Percentiles rank a stretch among this genome's conserved stretches.
phyloP scores from a whole-genome alignment of 2,329 filamentous ascomycete genomes.

The Colletotrichum orchidophilum region DNA sequence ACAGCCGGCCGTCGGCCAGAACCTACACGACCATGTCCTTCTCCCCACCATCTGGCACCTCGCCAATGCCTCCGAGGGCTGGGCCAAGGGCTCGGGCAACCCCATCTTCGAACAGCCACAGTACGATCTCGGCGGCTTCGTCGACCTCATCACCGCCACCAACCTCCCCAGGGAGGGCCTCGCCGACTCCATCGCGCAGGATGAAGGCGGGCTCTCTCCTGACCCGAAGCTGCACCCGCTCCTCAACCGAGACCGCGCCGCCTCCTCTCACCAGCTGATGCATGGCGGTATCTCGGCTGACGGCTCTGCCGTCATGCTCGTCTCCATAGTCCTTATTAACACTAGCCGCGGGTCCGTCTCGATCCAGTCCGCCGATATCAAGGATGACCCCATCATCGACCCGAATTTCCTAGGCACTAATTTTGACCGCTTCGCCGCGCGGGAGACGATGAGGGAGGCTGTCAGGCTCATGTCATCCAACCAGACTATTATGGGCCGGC shows the following conservation, averaged over 20 bases:
- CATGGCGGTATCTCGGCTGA: constrained; percentile 10
- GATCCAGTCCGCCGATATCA: constrained; percentile 34
- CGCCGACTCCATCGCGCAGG: constrained; percentile 43
- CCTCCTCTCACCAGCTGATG: constrained; percentile 1
- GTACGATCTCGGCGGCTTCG: constrained; percentile 46
- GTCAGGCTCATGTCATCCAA: constrained; percentile 32
- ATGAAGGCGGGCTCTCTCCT: constrained; percentile 37
- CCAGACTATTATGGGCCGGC: constrained; percentile 30
- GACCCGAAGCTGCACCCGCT: constrained; percentile 43
- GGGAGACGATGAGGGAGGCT: constrained; percentile 38
- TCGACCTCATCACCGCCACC: constrained; percentile 48
- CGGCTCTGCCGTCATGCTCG: constrained; percentile 30
- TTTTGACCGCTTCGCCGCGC: constrained; percentile 41
- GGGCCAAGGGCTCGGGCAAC: constrained; percentile 41
- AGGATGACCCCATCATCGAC: constrained; percentile 39
- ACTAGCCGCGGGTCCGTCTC: constrained; percentile 42
- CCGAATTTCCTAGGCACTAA: constrained; percentile 43
- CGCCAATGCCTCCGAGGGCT: constrained; percentile 44
- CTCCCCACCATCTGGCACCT: constrained; percentile 42
- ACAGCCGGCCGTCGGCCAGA: constrained; percentile 59
- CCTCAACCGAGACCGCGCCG: constrained; percentile 35
- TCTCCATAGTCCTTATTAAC: constrained; percentile 37
- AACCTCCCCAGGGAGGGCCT: constrained; percentile 41
- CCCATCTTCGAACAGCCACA: constrained; percentile 46
- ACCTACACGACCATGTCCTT: constrained; percentile 61